Evolutionary conservation across 116 monocot species (phyloP).

Genomic region (Cymodocea nodosa): DNA sequence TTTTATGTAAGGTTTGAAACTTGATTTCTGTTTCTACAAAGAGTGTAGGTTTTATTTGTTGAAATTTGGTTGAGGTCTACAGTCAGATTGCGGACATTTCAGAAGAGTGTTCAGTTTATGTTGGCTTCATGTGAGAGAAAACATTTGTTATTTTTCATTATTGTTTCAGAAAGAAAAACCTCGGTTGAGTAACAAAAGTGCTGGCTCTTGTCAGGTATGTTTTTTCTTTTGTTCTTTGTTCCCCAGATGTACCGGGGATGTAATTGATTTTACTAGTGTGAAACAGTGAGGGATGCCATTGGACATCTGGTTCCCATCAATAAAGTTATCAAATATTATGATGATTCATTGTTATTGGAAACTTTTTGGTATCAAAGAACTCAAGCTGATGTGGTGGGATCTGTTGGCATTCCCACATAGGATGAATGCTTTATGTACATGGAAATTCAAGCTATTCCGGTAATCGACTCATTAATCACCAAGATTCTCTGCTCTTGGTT

Average conservation of each 20-base stretch:
- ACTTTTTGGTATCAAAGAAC: not conserved
- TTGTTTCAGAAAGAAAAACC: not conserved
- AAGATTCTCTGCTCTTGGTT: no score
- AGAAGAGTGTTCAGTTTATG: conserved; percentile 1
- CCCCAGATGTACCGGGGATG: not conserved
- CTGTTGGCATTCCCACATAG: no score
- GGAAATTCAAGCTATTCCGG: no score
- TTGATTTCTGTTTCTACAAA: conserved; percentile 18
- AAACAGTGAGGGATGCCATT: not conserved
- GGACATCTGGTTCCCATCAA: not conserved
- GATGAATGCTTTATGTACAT: no score
- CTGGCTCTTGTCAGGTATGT: conserved; percentile 5
- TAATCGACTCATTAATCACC: no score
- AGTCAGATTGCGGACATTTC: conserved; percentile 15
- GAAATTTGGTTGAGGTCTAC: conserved; percentile 25
- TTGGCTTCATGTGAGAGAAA: not conserved
- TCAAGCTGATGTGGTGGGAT: not conserved
- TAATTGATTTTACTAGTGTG: conserved; percentile 4
- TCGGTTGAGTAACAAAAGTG: not conserved
- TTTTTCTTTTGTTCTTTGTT: conserved; percentile 1
- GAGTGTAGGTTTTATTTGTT: conserved; percentile 22
- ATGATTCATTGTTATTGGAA: conserved; percentile 1
- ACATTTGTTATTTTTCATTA: not conserved
- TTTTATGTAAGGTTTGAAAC: conserved; percentile 17
- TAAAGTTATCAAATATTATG: not conserved